A percentile compares a stretch with the other conserved stretches of the same genome.
Conservation (phyloP, 2,329 filamentous ascomycete genomes). For the Fusarium nanum region DNA sequence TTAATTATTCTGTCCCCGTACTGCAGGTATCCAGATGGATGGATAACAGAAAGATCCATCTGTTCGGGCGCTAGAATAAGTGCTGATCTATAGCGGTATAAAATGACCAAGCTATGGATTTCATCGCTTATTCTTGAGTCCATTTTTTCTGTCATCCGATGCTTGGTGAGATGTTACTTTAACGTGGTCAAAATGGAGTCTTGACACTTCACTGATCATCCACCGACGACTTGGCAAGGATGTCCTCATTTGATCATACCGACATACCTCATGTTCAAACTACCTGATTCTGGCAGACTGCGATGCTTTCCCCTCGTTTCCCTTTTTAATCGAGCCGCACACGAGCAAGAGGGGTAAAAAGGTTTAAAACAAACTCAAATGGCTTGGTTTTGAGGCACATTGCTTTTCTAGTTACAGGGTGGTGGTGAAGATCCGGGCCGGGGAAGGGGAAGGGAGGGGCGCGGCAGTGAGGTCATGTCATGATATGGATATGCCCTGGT, state of each 20-base stretch:
- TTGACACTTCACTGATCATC: conserved; percentile 1
- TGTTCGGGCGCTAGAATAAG: background rate
- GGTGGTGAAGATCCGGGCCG: conserved; percentile 26
- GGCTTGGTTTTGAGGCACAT: conserved; percentile 34
- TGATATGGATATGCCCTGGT: conserved; percentile 31
- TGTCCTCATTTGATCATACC: background rate
- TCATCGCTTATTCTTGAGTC: background rate
- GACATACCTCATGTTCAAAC: background rate
- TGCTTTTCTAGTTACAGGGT: conserved; percentile 10
- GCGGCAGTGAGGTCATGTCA: conserved; percentile 43
- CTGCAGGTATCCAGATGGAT: background rate
- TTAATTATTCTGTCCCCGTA: too few relatives aligned
- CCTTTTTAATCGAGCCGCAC: conserved; percentile 8
- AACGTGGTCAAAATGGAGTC: background rate
- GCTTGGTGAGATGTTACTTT: background rate
- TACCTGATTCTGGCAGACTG: background rate
- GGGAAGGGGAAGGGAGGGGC: background rate
- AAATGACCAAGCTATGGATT: background rate
- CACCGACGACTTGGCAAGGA: background rate
- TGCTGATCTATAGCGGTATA: background rate
- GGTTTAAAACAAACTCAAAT: conserved; percentile 8
- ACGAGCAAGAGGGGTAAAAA: conserved; percentile 14
- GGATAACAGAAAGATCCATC: background rate
- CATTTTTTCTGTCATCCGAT: background rate
- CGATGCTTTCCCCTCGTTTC: conserved; percentile 5